Base-by-base conservation (phyloP, 192 early-diverging fungal genomes). In the Rhizophagus prolifer region DNA sequence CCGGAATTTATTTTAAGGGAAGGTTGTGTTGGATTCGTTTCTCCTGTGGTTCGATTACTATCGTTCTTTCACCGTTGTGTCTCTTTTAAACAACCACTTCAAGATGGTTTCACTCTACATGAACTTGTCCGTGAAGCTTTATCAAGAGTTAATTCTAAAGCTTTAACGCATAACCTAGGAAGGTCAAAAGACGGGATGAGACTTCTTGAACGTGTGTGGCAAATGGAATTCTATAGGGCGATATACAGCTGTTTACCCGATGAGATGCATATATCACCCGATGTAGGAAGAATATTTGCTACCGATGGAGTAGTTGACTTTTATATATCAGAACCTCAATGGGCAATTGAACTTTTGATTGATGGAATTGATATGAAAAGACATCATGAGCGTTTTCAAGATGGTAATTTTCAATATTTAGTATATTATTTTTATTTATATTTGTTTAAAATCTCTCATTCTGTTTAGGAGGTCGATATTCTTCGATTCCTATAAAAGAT, bases 181-280 rank as follows among this genome's bases (percentile, higher is more conserved):
- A 59, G 72, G 12, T 74, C 72, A 60, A 74, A 74, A 28, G 72
- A 76, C 68, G 75, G 65, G 34, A 60, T 66, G 58, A 58, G 75
- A 59, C 31, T 68, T 13, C 41, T 76, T 19, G 75, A 76, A 28
- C 44, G 75, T 12, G 75, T 76, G 12, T 76, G 75, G 75, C 75
- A 76, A 58, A 76, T 76, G 75, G 75, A 76, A 44, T 68, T 76
- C 59, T 76, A 76, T 68, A 28, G 66, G 23, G 65, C 75, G 60
- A 68, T 68, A 8, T 68, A 68, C 31, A 67, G 66, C 23, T 68
- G 63, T 34, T 38, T 76, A 41, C 75, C 63, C 31, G 66, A 76
- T 19, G 75, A 76, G 23, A 68, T 76, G 54, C 75, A 76, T 58
- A 76, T 76, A 38, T 76, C 75, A 5, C 75, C 75, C 21, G 75